phyloP scores from a whole-genome alignment of 2,329 filamentous ascomycete genomes.

The Colletotrichum nymphaeae region DNA sequence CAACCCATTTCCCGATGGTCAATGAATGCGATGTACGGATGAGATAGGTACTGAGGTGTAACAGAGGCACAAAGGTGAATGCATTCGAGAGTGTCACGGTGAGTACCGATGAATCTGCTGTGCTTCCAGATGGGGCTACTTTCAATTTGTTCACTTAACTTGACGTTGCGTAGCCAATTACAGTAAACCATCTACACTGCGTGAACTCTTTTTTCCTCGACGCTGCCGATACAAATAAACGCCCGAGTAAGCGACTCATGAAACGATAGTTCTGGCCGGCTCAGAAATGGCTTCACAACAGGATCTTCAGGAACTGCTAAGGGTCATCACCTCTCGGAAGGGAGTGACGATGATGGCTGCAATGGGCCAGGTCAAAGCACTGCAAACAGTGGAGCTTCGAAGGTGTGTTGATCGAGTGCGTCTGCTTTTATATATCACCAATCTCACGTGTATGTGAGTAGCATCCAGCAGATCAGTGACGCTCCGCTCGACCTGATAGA shows the following conservation, averaged over 20 bases:
- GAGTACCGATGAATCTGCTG: too few relatives aligned
- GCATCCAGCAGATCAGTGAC: constrained; percentile 66
- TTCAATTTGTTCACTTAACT: too few relatives aligned
- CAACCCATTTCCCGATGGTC: too few relatives aligned
- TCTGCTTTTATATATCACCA: neutral
- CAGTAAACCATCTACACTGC: too few relatives aligned
- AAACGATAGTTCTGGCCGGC: neutral
- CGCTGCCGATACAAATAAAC: neutral
- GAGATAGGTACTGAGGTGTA: too few relatives aligned
- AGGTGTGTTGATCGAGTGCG: constrained; percentile 55
- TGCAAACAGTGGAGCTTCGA: constrained; percentile 65
- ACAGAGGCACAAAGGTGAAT: too few relatives aligned
- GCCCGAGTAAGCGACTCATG: neutral
- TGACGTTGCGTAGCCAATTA: too few relatives aligned
- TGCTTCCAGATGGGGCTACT: too few relatives aligned
- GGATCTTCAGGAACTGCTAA: constrained; percentile 71
- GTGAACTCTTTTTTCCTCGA: neutral
- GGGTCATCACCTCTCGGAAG: constrained; percentile 69
- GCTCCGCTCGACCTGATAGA: constrained; percentile 57
- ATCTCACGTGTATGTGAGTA: constrained; percentile 41
- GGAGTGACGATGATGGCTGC: constrained; percentile 66
- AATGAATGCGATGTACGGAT: too few relatives aligned
- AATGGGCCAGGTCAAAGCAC: constrained; percentile 67
- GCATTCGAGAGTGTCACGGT: too few relatives aligned
- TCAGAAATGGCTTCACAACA: constrained; percentile 65